phyloP scores from a whole-genome alignment of 805 yeast genomes.

The Wickerhamomyces bovis region DNA sequence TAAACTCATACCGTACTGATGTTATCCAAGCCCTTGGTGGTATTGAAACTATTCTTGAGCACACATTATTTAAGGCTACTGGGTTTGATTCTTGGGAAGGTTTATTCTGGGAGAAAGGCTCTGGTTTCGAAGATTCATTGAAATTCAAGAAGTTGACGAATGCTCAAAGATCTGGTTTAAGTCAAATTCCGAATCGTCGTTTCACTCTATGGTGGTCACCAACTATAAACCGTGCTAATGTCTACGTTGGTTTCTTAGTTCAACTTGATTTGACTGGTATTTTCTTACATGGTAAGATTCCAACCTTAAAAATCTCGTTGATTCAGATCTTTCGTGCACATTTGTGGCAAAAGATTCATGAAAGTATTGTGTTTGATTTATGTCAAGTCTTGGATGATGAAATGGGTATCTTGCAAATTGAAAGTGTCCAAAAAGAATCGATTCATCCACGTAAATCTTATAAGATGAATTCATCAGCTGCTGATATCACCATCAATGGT shows the following conservation, averaged over 20 bases:
- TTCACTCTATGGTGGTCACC: slow-evolving; percentile 99
- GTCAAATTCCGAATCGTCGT: slow-evolving; percentile 95
- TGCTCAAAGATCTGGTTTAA: slow-evolving; percentile 95
- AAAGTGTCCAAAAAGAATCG: slow-evolving; percentile 80
- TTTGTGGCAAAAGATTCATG: slow-evolving; percentile 98
- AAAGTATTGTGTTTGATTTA: slow-evolving; percentile 85
- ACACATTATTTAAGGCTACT: slow-evolving; percentile 91
- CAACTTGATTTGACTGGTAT: slow-evolving; percentile 96
- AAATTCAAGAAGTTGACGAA: slow-evolving; percentile 92
- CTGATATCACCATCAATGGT: slow-evolving; percentile 78
- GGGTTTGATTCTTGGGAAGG: slow-evolving; percentile 99
- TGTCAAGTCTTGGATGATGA: slow-evolving; percentile 91
- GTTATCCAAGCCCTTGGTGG: slow-evolving; percentile 98
- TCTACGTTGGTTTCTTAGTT: slow-evolving; percentile 94
- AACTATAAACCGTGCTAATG: slow-evolving; percentile 95
- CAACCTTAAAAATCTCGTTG: slow-evolving; percentile 89
- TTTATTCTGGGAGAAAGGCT: slow-evolving; percentile 94
- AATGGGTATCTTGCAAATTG: slow-evolving; percentile 75
- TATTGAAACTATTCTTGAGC: slow-evolving; percentile 91
- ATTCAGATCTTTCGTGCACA: slow-evolving; percentile 97
- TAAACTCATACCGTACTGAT: slow-evolving; percentile 88
- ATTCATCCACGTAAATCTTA: slow-evolving; percentile 97
- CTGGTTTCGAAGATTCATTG: slow-evolving; percentile 95
- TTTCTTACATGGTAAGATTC: slow-evolving; percentile 95
- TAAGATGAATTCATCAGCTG: slow-evolving; percentile 93